Evolutionary conservation across 176 grass and related monocot genomes (phyloP).

Genomic region (Carex pumila): DNA sequence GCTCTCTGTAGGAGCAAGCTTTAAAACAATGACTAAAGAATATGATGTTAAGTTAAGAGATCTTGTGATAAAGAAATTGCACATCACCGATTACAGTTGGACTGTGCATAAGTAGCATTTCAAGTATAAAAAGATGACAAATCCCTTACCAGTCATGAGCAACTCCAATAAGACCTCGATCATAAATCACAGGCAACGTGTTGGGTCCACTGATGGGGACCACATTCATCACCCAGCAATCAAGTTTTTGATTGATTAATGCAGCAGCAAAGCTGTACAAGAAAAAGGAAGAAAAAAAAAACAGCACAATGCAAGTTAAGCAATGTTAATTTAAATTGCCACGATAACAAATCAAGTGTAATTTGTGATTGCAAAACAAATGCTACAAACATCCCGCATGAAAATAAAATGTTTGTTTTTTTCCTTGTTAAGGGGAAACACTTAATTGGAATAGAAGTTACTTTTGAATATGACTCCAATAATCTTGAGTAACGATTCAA

Average conservation of each 20-base stretch:
- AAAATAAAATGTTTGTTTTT: not conserved
- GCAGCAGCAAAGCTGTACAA: constrained; percentile 66
- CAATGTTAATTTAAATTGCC: not conserved
- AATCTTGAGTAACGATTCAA: not conserved
- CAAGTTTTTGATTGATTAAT: constrained; percentile 55
- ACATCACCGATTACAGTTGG: constrained; percentile 11
- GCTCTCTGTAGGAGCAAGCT: not conserved
- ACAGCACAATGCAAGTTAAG: not conserved
- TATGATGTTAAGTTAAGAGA: not conserved
- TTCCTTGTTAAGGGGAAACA: not conserved
- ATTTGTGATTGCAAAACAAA: not conserved
- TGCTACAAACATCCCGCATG: not conserved
- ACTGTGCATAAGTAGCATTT: not conserved
- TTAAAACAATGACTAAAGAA: not conserved
- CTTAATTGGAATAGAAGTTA: not conserved
- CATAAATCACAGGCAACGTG: constrained; percentile 84
- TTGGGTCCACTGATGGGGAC: constrained; percentile 71
- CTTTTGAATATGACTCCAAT: not conserved
- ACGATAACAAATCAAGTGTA: not conserved
- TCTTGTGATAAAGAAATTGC: not conserved
- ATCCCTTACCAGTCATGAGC: constrained; percentile 82
- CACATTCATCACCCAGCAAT: constrained; percentile 98
- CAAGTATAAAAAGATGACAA: constrained; percentile 1
- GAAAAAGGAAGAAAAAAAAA: not conserved
- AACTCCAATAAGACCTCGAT: constrained; percentile 85